These are phyloP conservation scores for Trichocomaceae sp. DNA, from an alignment of 2,329 filamentous ascomycete genomes.

Conservation along the genomic window DNA sequence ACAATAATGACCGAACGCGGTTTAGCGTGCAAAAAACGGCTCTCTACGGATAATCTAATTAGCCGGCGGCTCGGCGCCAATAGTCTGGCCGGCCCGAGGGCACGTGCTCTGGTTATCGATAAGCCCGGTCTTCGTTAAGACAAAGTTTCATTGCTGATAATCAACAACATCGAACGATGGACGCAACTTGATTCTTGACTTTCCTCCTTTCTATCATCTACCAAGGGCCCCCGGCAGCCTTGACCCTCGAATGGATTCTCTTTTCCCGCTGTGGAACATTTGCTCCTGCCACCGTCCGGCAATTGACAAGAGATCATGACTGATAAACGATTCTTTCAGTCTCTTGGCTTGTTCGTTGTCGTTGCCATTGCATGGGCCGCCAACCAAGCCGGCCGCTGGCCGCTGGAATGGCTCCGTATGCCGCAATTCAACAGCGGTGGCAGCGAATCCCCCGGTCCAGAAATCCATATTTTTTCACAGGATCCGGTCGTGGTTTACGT, in stretches of 20 bases:
- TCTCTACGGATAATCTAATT: background rate
- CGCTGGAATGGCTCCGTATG: background rate
- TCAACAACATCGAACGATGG: too few species aligned
- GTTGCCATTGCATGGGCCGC: background rate
- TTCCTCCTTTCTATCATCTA: background rate
- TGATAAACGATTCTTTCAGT: background rate
- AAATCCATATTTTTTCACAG: slow-evolving; percentile 26
- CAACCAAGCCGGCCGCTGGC: background rate
- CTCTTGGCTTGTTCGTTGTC: background rate
- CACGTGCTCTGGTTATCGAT: slow-evolving; percentile 3
- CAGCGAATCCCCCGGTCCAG: background rate
- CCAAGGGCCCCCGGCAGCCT: background rate
- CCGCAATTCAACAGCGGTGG: background rate
- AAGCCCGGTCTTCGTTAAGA: background rate
- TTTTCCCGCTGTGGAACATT: background rate
- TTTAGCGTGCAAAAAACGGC: background rate
- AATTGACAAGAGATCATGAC: background rate
- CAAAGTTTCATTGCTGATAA: background rate
- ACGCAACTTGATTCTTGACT: too few species aligned
- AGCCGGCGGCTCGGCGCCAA: slow-evolving; percentile 2
- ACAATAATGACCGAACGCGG: background rate
- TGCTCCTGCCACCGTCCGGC: background rate
- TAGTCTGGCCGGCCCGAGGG: background rate
- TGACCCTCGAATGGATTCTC: background rate
- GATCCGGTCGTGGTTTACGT: slow-evolving; percentile 51